Evolutionary conservation across 371 early-diverging fungal genomes (phyloP).

Genomic region (Quaeritorhiza haematococci): DNA sequence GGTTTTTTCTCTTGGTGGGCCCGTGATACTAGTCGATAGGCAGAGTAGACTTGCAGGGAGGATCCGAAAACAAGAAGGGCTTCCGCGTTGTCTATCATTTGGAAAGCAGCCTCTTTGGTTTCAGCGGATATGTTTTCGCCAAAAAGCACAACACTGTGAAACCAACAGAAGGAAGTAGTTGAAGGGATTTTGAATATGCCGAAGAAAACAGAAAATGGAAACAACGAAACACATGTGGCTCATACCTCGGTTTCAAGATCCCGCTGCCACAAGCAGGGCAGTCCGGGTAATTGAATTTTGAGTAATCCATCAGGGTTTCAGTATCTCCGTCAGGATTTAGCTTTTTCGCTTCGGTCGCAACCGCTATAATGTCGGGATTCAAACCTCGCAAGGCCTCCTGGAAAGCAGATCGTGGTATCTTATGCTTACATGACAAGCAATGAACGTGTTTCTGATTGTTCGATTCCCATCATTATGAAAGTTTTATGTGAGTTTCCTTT

Average conservation of each 20-base stretch:
- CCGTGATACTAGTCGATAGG: slow-evolving; percentile 64
- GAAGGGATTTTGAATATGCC: slow-evolving; percentile 64
- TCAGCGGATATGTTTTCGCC: slow-evolving; percentile 71
- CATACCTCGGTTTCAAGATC: slow-evolving; percentile 27
- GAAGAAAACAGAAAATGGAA: slow-evolving; percentile 4
- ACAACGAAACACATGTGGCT: not conserved
- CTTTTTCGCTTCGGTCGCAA: slow-evolving; percentile 49
- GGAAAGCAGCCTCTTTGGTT: slow-evolving; percentile 46
- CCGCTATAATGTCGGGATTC: slow-evolving; percentile 56
- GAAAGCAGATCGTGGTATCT: slow-evolving; percentile 50
- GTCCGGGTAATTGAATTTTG: slow-evolving; percentile 63
- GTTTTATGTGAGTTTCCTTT: too few species aligned
- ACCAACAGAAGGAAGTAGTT: too few species aligned
- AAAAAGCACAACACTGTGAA: slow-evolving; percentile 80
- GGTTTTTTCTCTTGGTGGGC: slow-evolving; percentile 58
- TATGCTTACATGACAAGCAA: slow-evolving; percentile 64
- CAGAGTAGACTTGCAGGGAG: slow-evolving; percentile 76
- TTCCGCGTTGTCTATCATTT: slow-evolving; percentile 48
- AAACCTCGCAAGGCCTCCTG: slow-evolving; percentile 60
- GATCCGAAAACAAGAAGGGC: slow-evolving; percentile 75
- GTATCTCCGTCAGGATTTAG: slow-evolving; percentile 89
- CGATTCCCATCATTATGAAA: too few species aligned
- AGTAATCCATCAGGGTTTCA: slow-evolving; percentile 50
- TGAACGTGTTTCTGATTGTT: slow-evolving; percentile 44
- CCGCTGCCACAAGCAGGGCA: slow-evolving; percentile 58